Evolutionary conservation across 169 alveolate genomes (phyloP), one percentile per base, ranked within the genome.

Genomic region (Eimeria acervulina): DNA sequence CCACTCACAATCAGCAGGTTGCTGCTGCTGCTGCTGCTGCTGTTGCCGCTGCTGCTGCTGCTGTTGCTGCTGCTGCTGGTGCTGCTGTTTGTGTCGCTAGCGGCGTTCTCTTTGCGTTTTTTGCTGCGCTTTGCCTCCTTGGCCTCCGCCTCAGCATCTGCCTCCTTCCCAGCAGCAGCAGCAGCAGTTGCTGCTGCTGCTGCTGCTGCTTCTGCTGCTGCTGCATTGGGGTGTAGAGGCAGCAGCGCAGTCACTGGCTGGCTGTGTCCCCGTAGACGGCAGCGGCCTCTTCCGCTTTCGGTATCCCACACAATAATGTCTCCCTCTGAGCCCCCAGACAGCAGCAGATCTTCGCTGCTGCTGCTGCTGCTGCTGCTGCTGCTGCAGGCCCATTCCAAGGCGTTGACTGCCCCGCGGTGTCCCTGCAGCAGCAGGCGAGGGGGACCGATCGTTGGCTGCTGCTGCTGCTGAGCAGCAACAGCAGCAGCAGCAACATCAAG

Each of bases 271-370:
- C 98, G 97, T 33, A 97, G 96, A 36, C 98, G 95, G 95, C 93
- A 97, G 84, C 97, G 92, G 19, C 99, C 99, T 51, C 94, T 92
- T 70, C 98, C 98, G 19, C 97, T 97, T n/a, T 96, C 94, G 31
- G 97, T 91, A 90, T 98, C 99, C 99, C 99, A 98, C 44, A 98
- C 93, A 59, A 98, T 97, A 13, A 98, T 83, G 90, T 98, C 97
- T 42, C 98, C 97, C 81, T 98, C 99, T 74, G 97, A 96, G 33
- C 98, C 97, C 26, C 99, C 99, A 31, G 98, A 97, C 63, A 98
- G 96, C 40, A 98, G 87, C 80, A 97, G 94, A 88, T 95, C 94
- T 0, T 66, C 83, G 26, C 90, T 44, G 38, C 38, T 80, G 90
- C 90, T 80, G n/a, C 40, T 80, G 96, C 84, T 80, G 66, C 90